phyloP scores from a whole-genome alignment of 23 red algal species.

The Cyanidiococcus yangmingshanensis region DNA sequence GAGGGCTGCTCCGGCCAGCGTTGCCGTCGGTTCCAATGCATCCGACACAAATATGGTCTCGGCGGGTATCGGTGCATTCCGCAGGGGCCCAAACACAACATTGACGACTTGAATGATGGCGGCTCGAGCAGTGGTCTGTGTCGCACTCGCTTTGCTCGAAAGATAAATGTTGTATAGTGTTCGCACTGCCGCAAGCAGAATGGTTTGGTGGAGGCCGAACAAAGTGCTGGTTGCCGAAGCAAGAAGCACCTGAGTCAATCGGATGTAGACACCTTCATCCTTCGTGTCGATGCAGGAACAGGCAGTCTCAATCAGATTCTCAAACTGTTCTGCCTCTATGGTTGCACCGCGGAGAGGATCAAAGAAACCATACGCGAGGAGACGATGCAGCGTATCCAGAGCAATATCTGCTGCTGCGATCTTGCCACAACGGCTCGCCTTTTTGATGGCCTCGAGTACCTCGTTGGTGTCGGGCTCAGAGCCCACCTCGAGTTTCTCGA shows the following conservation, averaged over 20 bases:
- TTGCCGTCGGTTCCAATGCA: background rate
- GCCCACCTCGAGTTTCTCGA: constrained; percentile 6
- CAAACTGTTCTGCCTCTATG: constrained; percentile 24
- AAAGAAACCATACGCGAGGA: constrained; percentile 64
- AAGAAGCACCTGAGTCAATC: constrained; percentile 80
- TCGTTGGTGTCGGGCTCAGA: background rate
- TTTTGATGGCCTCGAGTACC: constrained; percentile 22
- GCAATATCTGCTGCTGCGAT: constrained; percentile 45
- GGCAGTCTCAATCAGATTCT: constrained; percentile 58
- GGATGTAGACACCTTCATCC: constrained; percentile 72
- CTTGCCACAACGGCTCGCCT: constrained; percentile 40
- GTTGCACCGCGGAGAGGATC: constrained; percentile 34
- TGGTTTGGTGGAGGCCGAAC: constrained; percentile 57
- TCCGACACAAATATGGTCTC: background rate
- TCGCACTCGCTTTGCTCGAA: constrained; percentile 42
- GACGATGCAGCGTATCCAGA: constrained; percentile 60
- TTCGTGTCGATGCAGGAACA: constrained; percentile 76
- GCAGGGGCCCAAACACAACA: constrained; percentile 62
- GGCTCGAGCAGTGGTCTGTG: constrained; percentile 70
- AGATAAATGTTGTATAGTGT: constrained; percentile 91
- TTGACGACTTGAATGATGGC: constrained; percentile 62
- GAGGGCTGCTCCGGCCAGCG: background rate
- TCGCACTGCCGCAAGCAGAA: constrained; percentile 58
- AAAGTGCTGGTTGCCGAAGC: constrained; percentile 49
- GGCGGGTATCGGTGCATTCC: constrained; percentile 30